Percentiles rank a stretch among this genome's conserved stretches.
phyloP scores from a whole-genome alignment of 306 rosid genomes.

The Vachellia collinsii region DNA sequence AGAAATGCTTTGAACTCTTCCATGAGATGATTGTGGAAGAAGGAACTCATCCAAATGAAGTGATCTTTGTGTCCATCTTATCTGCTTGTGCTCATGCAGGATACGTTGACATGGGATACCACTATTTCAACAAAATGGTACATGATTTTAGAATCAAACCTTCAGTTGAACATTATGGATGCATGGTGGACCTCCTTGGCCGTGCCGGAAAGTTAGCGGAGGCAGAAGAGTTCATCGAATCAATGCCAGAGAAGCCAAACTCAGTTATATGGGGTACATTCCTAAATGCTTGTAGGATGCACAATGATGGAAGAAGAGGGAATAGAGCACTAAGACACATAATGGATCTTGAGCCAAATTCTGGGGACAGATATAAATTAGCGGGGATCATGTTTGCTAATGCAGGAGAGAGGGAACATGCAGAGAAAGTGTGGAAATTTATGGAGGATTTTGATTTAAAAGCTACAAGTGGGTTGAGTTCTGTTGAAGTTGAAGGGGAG shows the following conservation, averaged over 20 bases:
- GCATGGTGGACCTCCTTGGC: constrained; percentile 63
- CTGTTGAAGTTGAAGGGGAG: constrained; percentile 45
- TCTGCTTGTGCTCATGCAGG: constrained; percentile 57
- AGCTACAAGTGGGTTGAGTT: constrained; percentile 48
- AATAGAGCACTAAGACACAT: constrained; percentile 43
- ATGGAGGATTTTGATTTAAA: constrained; percentile 44
- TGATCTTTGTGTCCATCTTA: constrained; percentile 48
- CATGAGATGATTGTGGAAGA: constrained; percentile 42
- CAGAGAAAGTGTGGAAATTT: constrained; percentile 34
- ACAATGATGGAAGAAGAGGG: constrained; percentile 49
- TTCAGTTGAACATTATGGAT: constrained; percentile 56
- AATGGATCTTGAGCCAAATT: constrained; percentile 44
- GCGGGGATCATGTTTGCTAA: constrained; percentile 49
- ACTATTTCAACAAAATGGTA: constrained; percentile 46
- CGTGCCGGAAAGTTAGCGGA: constrained; percentile 50
- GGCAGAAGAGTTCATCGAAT: constrained; percentile 44
- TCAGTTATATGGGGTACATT: constrained; percentile 54
- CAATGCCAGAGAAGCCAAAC: constrained; percentile 44
- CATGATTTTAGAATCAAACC: constrained; percentile 45
- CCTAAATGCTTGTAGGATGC: constrained; percentile 47
- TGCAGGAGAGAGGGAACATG: constrained; percentile 43
- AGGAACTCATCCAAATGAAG: constrained; percentile 50
- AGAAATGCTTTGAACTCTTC: constrained; percentile 46
- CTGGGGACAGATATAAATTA: constrained; percentile 57
- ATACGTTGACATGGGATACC: constrained; percentile 44